Conservation (phyloP, 75 land plant genomes). For the Picea glauca region DNA sequence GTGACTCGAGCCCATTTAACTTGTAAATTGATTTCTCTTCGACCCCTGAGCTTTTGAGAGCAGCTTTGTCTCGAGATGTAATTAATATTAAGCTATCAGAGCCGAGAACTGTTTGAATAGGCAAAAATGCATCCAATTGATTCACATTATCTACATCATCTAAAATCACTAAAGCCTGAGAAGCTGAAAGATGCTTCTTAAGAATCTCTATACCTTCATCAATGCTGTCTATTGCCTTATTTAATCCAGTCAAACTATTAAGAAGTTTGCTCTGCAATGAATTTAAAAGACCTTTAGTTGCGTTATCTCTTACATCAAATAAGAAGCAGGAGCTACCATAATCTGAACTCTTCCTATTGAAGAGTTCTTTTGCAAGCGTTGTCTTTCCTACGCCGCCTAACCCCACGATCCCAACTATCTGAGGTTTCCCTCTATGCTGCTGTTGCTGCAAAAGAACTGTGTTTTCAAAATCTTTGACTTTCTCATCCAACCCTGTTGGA, state of each 20-base stretch:
- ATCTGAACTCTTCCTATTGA: neutral
- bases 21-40: conserved; percentile 5
- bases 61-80: conserved; percentile 9
- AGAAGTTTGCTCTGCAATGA: neutral
- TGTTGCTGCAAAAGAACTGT: neutral
- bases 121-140: conserved; percentile 9
- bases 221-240: neutral
- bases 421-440: neutral
- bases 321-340: neutral
- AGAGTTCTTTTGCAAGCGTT: conserved; percentile 1
- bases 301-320: neutral
- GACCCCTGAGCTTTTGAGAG: neutral
- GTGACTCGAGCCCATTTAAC: neutral
- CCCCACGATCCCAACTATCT: neutral
- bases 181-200: neutral
- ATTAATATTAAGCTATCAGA: conserved; percentile 12
- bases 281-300: too few species aligned
- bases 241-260: neutral
- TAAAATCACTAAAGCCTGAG: neutral
- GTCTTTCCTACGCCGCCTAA: neutral
- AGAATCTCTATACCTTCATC: neutral
- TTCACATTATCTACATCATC: conserved; percentile 18
- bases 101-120: neutral
- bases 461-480: neutral
- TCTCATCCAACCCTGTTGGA: neutral